Conservation (phyloP, 2,329 filamentous ascomycete species). For the Xylariaceae sp. region DNA sequence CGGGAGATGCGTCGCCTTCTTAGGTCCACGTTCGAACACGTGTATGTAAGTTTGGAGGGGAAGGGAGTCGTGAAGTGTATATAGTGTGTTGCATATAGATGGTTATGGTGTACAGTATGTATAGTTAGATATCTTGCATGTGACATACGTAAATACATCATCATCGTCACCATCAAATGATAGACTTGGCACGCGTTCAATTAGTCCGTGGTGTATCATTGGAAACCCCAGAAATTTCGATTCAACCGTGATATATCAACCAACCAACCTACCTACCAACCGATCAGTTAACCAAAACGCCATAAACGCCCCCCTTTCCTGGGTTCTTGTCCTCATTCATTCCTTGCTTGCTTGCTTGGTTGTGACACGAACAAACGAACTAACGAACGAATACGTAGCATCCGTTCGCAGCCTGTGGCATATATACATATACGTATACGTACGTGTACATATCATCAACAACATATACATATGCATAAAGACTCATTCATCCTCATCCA, state of each 20-base stretch:
- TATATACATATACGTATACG: not conserved
- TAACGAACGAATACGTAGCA: not conserved
- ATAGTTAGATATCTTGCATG: no score
- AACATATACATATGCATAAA: slow-evolving; percentile 23
- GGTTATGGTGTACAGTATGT: no score
- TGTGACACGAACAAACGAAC: slow-evolving; percentile 13
- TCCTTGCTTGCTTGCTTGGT: not conserved
- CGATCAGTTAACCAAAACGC: not conserved
- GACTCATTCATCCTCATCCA: slow-evolving; percentile 34
- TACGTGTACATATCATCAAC: not conserved
- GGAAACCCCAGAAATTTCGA: not conserved
- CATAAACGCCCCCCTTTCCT: not conserved
- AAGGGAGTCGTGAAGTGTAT: no score
- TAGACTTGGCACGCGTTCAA: no score
- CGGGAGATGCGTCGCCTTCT: slow-evolving; percentile 32
- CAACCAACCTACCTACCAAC: not conserved
- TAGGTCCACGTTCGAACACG: slow-evolving; percentile 6
- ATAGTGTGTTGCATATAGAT: no score
- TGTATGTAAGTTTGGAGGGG: not conserved
- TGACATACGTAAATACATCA: not conserved
- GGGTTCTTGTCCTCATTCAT: not conserved
- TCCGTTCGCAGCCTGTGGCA: not conserved
- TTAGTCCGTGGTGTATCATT: no score
- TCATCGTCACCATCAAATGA: no score
- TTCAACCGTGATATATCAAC: not conserved